Evolutionary conservation across 2,329 filamentous ascomycete species (phyloP).

Genomic region (Neonectria faginata): DNA sequence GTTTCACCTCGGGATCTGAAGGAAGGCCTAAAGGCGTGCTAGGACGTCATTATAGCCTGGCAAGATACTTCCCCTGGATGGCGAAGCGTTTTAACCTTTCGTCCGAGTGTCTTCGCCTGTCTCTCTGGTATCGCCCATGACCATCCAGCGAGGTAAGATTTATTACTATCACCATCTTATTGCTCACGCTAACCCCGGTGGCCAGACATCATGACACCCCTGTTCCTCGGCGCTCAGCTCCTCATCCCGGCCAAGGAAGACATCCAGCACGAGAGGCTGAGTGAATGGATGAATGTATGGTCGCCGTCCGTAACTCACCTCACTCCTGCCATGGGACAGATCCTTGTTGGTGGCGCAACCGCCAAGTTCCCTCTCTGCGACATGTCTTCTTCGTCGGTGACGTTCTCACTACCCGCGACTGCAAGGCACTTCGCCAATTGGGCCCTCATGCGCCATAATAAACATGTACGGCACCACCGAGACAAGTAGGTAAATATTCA

Average conservation of each 20-base stretch:
- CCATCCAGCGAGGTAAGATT: neutral
- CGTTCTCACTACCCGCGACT: slow-evolving; percentile 86
- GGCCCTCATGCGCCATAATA: too few species aligned
- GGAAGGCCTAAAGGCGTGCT: slow-evolving; percentile 87
- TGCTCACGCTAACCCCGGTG: too few species aligned
- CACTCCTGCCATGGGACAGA: slow-evolving; percentile 96
- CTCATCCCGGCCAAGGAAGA: slow-evolving; percentile 84
- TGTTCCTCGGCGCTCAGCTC: slow-evolving; percentile 85
- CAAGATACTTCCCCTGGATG: slow-evolving; percentile 97
- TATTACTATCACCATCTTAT: too few species aligned
- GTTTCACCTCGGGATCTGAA: slow-evolving; percentile 80
- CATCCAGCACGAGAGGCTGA: slow-evolving; percentile 82
- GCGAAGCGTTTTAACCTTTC: slow-evolving; percentile 81
- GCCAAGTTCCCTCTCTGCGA: slow-evolving; percentile 72
- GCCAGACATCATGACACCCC: slow-evolving; percentile 84
- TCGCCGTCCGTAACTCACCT: slow-evolving; percentile 75
- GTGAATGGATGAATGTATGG: slow-evolving; percentile 42
- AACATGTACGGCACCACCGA: too few species aligned
- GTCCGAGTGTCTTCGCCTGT: slow-evolving; percentile 81
- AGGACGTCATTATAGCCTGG: slow-evolving; percentile 86
- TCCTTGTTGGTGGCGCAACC: slow-evolving; percentile 84
- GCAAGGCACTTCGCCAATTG: slow-evolving; percentile 60
- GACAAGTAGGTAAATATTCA: too few species aligned
- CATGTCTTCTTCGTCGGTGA: slow-evolving; percentile 93
- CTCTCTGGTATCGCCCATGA: slow-evolving; percentile 57